Conservation (phyloP, 2,329 filamentous ascomycete species). For the Chaetomiaceae sp. region DNA sequence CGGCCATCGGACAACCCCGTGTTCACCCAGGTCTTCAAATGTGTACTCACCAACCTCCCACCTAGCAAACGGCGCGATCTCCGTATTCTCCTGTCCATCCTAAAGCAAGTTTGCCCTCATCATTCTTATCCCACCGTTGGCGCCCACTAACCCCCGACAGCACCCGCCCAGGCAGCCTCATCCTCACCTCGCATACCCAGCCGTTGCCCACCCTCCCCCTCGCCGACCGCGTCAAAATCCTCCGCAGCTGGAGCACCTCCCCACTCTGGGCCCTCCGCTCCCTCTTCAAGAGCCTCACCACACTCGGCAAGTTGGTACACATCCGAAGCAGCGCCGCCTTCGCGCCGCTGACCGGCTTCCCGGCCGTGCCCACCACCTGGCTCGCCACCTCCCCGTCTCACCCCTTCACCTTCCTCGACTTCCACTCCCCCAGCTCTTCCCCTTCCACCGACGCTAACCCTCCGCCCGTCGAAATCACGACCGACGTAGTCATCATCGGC, state of each 20-base stretch:
- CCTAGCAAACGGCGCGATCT: slow-evolving; percentile 13
- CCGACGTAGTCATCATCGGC: slow-evolving; percentile 79
- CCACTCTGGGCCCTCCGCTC: slow-evolving; percentile 48
- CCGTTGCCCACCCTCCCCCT: slow-evolving; percentile 57
- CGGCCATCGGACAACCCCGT: slow-evolving; percentile 17
- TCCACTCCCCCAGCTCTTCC: no score
- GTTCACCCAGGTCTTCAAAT: slow-evolving; percentile 20
- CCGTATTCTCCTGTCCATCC: slow-evolving; percentile 13
- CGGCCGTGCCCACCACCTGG: slow-evolving; percentile 47
- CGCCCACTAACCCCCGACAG: slow-evolving; percentile 33
- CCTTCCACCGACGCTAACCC: slow-evolving; percentile 27
- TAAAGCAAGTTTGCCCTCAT: slow-evolving; percentile 9
- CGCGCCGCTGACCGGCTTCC: slow-evolving; percentile 50
- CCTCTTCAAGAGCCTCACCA: slow-evolving; percentile 50
- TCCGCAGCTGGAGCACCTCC: slow-evolving; percentile 57
- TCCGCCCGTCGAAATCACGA: slow-evolving; percentile 57
- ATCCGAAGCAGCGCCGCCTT: slow-evolving; percentile 51
- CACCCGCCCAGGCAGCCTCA: slow-evolving; percentile 54
- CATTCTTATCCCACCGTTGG: no score
- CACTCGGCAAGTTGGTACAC: slow-evolving; percentile 49
- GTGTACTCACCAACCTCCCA: slow-evolving; percentile 18
- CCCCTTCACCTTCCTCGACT: slow-evolving; percentile 55
- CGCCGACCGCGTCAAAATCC: slow-evolving; percentile 52
- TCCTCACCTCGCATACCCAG: slow-evolving; percentile 61
- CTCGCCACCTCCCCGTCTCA: slow-evolving; percentile 45